Percentiles rank a stretch among this genome's conserved stretches.
Conservation (phyloP, 2,329 filamentous ascomycete genomes). For the Epicoccum sorghinum region DNA sequence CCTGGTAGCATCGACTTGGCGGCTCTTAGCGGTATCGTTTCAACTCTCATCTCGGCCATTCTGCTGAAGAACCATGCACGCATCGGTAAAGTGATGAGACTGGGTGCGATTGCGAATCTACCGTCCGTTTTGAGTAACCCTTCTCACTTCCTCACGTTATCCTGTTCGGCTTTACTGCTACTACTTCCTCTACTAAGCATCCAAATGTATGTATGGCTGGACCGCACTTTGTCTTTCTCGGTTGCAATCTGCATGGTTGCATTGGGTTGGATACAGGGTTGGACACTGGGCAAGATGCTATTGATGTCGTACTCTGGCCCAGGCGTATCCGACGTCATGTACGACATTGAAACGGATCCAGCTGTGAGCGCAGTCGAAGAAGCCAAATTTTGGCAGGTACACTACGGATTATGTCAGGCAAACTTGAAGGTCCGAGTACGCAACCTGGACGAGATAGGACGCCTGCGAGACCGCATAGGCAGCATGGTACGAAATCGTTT, state of each 20-base stretch:
- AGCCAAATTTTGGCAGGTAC: slow-evolving; percentile 97
- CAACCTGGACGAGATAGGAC: slow-evolving; percentile 68
- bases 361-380: slow-evolving; percentile 80
- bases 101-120: slow-evolving; percentile 79
- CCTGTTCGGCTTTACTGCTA: slow-evolving; percentile 80
- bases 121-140: slow-evolving; percentile 92
- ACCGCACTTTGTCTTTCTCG: slow-evolving; percentile 78
- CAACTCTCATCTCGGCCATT: slow-evolving; percentile 85
- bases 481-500: slow-evolving; percentile 83
- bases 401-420: slow-evolving; percentile 95
- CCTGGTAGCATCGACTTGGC: slow-evolving; percentile 82
- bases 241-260: slow-evolving; percentile 90
- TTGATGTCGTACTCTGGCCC: slow-evolving; percentile 81
- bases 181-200: slow-evolving; percentile 82
- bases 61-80: slow-evolving; percentile 87
- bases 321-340: slow-evolving; percentile 74
- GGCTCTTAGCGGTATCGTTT: slow-evolving; percentile 78
- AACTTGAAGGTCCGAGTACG: slow-evolving; percentile 81
- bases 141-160: slow-evolving; percentile 91
- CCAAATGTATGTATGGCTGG: slow-evolving; percentile 81
- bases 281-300: slow-evolving; percentile 89
- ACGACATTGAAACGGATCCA: slow-evolving; percentile 82
- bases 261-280: slow-evolving; percentile 81
- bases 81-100: slow-evolving; percentile 89
- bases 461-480: slow-evolving; percentile 76